A percentile compares a stretch with the other conserved stretches of the same genome.
These are phyloP conservation scores for Gremmenia infestans DNA, from an alignment of 2,329 filamentous ascomycete genomes.

Conservation along the genomic window DNA sequence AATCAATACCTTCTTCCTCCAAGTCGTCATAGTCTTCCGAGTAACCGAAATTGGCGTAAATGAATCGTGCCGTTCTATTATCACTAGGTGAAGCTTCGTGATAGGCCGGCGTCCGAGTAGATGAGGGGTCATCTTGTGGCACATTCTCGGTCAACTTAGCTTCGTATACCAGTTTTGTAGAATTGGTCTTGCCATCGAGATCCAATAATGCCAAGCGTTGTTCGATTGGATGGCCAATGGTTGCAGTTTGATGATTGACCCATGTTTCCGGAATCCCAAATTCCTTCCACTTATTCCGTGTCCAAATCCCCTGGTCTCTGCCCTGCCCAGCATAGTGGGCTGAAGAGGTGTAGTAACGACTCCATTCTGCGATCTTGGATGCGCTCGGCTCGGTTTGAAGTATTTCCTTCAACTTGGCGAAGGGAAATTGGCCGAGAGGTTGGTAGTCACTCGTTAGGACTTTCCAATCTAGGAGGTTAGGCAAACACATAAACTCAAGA, in stretches of 20 bases:
- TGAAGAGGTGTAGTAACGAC: background rate
- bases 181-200: background rate
- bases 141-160: background rate
- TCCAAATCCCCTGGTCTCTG: background rate
- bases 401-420: background rate
- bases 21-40: constrained; percentile 38
- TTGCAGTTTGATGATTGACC: background rate
- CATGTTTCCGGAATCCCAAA: background rate
- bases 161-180: background rate
- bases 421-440: constrained; percentile 36
- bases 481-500: no score
- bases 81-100: background rate
- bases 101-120: background rate
- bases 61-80: constrained; percentile 1
- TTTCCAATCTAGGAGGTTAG: no score
- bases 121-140: background rate
- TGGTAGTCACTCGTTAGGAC: no score
- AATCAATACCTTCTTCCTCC: constrained; percentile 51
- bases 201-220: background rate
- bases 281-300: background rate
- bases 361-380: background rate
- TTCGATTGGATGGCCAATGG: background rate
- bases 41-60: constrained; percentile 9
- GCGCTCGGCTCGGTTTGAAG: background rate
- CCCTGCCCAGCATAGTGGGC: background rate